Conservation (phyloP, 768 basidiomycete species). For the Hebeloma cylindrosporum region DNA sequence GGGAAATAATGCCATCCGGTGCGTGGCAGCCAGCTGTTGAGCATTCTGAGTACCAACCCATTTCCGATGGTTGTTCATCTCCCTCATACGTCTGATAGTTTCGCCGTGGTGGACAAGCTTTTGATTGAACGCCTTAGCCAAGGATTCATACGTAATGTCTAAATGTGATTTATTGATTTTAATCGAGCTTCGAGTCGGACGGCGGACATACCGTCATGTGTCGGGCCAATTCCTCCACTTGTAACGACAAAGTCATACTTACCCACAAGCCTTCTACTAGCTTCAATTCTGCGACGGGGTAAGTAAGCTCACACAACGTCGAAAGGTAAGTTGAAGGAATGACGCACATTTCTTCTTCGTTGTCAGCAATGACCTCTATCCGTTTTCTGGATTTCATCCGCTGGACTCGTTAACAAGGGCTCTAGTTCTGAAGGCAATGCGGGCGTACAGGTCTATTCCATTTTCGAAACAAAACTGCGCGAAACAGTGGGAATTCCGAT, state of each 20-base stretch:
- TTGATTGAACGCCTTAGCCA: constrained; percentile 82
- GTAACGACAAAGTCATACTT: constrained; percentile 91
- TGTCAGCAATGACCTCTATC: constrained; percentile 89
- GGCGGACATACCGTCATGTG: constrained; percentile 70
- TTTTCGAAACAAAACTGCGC: constrained; percentile 88
- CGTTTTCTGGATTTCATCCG: constrained; percentile 58
- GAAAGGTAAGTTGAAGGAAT: constrained; percentile 3
- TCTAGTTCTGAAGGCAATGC: constrained; percentile 4
- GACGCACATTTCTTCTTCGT: constrained; percentile 84
- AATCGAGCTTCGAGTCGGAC: background rate
- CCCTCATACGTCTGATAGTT: constrained; percentile 71
- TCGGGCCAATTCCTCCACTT: constrained; percentile 89
- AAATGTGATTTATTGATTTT: background rate
- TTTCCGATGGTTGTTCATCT: constrained; percentile 53
- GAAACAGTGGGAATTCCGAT: constrained; percentile 83
- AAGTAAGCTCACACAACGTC: background rate
- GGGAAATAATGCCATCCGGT: constrained; percentile 92
- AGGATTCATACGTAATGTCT: constrained; percentile 89
- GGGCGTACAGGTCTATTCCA: constrained; percentile 70
- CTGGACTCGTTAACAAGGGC: constrained; percentile 28
- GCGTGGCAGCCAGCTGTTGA: constrained; percentile 73
- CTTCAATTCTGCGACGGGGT: constrained; percentile 70
- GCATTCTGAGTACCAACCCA: constrained; percentile 63
- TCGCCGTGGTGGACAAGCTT: constrained; percentile 73
- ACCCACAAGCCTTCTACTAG: constrained; percentile 75